Evolutionary conservation across 2,329 filamentous ascomycete species (phyloP).

Genomic region (Didymella keratinophila): DNA sequence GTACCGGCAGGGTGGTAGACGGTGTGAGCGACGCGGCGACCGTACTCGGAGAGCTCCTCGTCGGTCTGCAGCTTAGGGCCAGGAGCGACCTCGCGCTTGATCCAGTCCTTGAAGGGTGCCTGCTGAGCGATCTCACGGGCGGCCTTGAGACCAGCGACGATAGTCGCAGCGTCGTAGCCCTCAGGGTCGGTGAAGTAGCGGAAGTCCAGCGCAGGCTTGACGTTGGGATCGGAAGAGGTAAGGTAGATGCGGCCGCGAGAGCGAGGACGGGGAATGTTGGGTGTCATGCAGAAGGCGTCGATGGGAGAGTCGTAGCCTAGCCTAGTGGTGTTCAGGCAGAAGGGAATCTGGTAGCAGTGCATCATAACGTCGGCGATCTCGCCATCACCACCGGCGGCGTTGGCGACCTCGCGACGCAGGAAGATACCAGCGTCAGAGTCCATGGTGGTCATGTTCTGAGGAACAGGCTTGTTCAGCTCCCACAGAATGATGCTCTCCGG

Average conservation of each 20-base stretch:
- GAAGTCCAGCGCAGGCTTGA: constrained; percentile 87
- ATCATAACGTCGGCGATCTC: constrained; percentile 89
- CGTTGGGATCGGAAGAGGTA: constrained; percentile 74
- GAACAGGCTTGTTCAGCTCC: constrained; percentile 82
- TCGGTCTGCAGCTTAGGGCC: constrained; percentile 77
- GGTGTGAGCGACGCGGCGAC: constrained; percentile 80
- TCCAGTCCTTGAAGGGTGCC: constrained; percentile 81
- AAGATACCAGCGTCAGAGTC: constrained; percentile 91
- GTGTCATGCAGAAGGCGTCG: constrained; percentile 92
- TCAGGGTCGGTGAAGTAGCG: constrained; percentile 88
- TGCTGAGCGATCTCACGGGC: constrained; percentile 79
- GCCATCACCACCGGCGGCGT: constrained; percentile 74
- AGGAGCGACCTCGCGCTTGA: constrained; percentile 82
- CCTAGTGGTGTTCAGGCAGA: constrained; percentile 83
- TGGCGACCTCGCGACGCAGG: constrained; percentile 76
- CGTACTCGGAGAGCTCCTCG: constrained; percentile 83
- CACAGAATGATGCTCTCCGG: constrained; percentile 73
- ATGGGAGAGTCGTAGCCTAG: constrained; percentile 76
- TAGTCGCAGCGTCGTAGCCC: constrained; percentile 83
- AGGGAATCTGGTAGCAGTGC: constrained; percentile 96
- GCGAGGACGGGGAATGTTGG: constrained; percentile 84
- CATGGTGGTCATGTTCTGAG: constrained; percentile 84
- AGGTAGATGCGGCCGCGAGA: constrained; percentile 81
- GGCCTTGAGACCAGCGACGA: constrained; percentile 78
- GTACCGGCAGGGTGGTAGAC: constrained; percentile 91